Percentiles rank a stretch among this genome's conserved stretches.
These are phyloP conservation scores for Mrakia gelida DNA, from an alignment of 768 basidiomycete species.

Conservation along the genomic window DNA sequence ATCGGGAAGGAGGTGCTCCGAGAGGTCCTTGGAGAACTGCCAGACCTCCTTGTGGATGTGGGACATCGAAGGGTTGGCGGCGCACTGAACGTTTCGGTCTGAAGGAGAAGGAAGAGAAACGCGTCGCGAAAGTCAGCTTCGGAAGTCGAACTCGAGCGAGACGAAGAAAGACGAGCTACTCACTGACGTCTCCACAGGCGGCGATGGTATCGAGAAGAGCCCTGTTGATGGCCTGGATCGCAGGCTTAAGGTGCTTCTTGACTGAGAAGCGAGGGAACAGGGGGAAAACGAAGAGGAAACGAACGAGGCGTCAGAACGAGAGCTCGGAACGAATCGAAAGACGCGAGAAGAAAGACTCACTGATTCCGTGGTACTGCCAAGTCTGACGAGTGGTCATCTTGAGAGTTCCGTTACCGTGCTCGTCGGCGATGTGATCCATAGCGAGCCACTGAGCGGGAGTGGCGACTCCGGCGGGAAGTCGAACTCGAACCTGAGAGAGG, in stretches of 20 bases:
- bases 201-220: slow-evolving; percentile 89
- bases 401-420: slow-evolving; percentile 87
- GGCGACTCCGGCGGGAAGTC: slow-evolving; percentile 95
- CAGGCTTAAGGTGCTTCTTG: slow-evolving; percentile 90
- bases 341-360: neutral
- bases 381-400: slow-evolving; percentile 97
- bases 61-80: slow-evolving; percentile 86
- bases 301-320: neutral
- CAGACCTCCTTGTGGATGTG: slow-evolving; percentile 76
- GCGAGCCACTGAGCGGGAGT: slow-evolving; percentile 84
- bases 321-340: too few species aligned
- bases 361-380: slow-evolving; percentile 99
- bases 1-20: slow-evolving; percentile 77
- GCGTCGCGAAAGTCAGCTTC: neutral
- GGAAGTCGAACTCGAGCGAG: neutral
- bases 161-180: slow-evolving; percentile 41
- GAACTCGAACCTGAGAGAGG: slow-evolving; percentile 58
- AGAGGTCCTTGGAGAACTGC: slow-evolving; percentile 75
- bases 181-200: slow-evolving; percentile 96
- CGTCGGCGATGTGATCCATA: slow-evolving; percentile 94
- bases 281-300: neutral
- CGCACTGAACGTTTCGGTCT: slow-evolving; percentile 79
- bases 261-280: slow-evolving; percentile 46
- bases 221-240: slow-evolving; percentile 93
- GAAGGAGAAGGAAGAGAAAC: neutral